These are phyloP conservation scores for Cladophialophora carrionii DNA, from an alignment of 2,329 filamentous ascomycete species.

Conservation along the genomic window DNA sequence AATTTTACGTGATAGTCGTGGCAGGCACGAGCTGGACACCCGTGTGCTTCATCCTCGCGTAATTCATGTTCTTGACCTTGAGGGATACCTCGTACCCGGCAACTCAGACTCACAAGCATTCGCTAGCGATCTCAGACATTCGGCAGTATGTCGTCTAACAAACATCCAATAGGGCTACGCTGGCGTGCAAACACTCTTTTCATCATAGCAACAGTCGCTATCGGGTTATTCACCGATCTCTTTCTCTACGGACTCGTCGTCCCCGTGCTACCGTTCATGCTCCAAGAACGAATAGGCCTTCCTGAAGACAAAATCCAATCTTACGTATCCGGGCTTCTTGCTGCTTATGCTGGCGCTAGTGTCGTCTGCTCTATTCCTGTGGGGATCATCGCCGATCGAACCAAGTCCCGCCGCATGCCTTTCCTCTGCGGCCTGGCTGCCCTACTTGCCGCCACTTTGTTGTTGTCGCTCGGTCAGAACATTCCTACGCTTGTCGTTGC, in stretches of 20 bases:
- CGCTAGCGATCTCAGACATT: constrained; percentile 14
- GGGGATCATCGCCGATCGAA: constrained; percentile 60
- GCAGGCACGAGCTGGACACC: constrained; percentile 13
- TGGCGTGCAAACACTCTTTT: constrained; percentile 64
- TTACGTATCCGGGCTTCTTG: constrained; percentile 58
- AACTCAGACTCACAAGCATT: constrained; percentile 12
- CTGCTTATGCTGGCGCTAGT: constrained; percentile 59
- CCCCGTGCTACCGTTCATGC: constrained; percentile 62
- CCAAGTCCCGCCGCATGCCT: constrained; percentile 58
- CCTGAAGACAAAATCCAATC: constrained; percentile 56
- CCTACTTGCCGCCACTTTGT: constrained; percentile 58
- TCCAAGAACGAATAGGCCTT: constrained; percentile 55
- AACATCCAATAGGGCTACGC: constrained; percentile 42
- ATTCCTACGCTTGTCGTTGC: constrained; percentile 56
- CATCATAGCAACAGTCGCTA: constrained; percentile 59
- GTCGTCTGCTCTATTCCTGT: constrained; percentile 57
- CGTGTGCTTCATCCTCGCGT: neutral
- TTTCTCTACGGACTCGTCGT: constrained; percentile 65
- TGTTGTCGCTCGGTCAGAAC: constrained; percentile 57
- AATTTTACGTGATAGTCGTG: neutral
- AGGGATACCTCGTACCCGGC: neutral
- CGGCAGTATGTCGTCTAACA: constrained; percentile 23
- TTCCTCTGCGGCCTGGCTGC: constrained; percentile 61
- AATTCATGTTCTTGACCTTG: neutral
- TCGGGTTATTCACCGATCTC: constrained; percentile 49